phyloP scores from a whole-genome alignment of 768 basidiomycete genomes.

The Tulasnella sp. region DNA sequence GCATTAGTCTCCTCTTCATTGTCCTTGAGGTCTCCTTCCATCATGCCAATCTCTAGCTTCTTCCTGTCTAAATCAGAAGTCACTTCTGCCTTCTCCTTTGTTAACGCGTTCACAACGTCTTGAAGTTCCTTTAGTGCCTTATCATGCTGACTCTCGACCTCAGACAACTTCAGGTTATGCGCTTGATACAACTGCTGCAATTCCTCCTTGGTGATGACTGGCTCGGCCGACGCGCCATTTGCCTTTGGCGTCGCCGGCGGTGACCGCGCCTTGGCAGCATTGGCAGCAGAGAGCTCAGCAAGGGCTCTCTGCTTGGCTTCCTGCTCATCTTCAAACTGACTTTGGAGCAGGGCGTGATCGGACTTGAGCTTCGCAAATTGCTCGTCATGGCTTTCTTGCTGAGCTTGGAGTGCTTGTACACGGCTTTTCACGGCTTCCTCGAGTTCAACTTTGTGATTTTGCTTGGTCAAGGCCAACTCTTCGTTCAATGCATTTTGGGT shows the following conservation, averaged over 20 bases:
- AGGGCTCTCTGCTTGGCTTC: slow-evolving; percentile 43
- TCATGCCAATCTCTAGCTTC: slow-evolving; percentile 67
- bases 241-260: slow-evolving; percentile 23
- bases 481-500: slow-evolving; percentile 56
- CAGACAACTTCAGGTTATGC: slow-evolving; percentile 67
- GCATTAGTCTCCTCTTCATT: slow-evolving; percentile 58
- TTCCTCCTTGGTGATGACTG: slow-evolving; percentile 59
- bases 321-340: slow-evolving; percentile 63
- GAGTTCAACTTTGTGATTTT: slow-evolving; percentile 57
- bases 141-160: slow-evolving; percentile 55
- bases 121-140: slow-evolving; percentile 40
- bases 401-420: slow-evolving; percentile 56
- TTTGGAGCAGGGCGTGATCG: slow-evolving; percentile 46
- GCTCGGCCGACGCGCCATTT: slow-evolving; percentile 36
- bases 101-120: slow-evolving; percentile 42
- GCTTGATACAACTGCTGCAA: slow-evolving; percentile 68
- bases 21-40: slow-evolving; percentile 71
- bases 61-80: slow-evolving; percentile 52
- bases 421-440: slow-evolving; percentile 59
- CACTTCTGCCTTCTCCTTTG: slow-evolving; percentile 38
- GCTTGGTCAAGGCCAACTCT: slow-evolving; percentile 35
- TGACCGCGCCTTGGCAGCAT: slow-evolving; percentile 31
- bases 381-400: slow-evolving; percentile 41
- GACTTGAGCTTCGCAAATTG: slow-evolving; percentile 53
- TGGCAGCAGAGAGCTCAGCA: slow-evolving; percentile 33